Percentiles rank a stretch among this genome's conserved stretches.
Evolutionary conservation across 305 asterid species (phyloP).

Genomic region (Striga hermonthica): DNA sequence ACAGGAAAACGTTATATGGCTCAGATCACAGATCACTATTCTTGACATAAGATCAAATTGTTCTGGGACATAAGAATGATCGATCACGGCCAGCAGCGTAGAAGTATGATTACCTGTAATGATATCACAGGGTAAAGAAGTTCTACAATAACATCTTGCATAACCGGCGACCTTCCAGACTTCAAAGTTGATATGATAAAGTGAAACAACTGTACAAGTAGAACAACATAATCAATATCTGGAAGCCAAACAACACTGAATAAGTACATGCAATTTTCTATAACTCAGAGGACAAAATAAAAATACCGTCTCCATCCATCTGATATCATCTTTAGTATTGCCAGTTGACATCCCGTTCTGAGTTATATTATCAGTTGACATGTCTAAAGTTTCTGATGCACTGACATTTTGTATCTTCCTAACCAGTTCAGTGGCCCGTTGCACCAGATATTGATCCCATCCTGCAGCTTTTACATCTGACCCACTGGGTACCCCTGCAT

Average conservation of each 20-base stretch:
- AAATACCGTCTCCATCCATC: conserved; percentile 99
- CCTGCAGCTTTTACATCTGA: conserved; percentile 37
- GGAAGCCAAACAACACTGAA: conserved; percentile 27
- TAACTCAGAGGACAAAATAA: conserved; percentile 22
- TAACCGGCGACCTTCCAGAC: conserved; percentile 92
- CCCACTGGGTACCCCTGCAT: conserved; percentile 39
- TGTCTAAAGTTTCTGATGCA: conserved; percentile 58
- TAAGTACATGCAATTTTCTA: conserved; percentile 24
- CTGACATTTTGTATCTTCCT: conserved; percentile 58
- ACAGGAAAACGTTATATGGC: conserved; percentile 4
- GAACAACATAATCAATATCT: conserved; percentile 28
- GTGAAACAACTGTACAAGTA: conserved; percentile 73
- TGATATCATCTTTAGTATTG: conserved; percentile 69
- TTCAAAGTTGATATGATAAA: conserved; percentile 86
- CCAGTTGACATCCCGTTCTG: conserved; percentile 56
- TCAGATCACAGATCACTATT: too few relatives aligned
- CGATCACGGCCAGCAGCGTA: conserved; percentile 23
- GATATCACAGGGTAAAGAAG: conserved; percentile 88
- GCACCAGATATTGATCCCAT: conserved; percentile 64
- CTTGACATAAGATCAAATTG: not conserved
- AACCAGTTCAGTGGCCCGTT: conserved; percentile 74
- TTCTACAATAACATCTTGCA: conserved; percentile 91
- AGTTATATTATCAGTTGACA: conserved; percentile 37
- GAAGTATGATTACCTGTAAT: conserved; percentile 59
- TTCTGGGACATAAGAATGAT: conserved; percentile 26